Evolutionary conservation across 2,329 filamentous ascomycete species (phyloP), one percentile per base, ranked within the genome.

Genomic region (Onygena corvina): DNA sequence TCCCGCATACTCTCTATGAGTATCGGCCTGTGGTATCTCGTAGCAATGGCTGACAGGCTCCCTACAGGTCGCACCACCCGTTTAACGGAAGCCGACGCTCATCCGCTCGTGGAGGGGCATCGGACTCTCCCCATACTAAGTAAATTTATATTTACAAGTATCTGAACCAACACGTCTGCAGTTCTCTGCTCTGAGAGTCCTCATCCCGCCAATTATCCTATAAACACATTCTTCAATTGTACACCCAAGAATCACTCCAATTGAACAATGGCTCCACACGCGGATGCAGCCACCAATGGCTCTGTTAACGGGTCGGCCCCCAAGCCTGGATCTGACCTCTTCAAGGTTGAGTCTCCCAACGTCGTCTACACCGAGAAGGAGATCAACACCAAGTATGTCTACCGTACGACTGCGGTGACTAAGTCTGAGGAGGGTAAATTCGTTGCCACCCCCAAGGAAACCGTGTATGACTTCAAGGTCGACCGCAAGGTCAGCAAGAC

Each of bases 71-170:
- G 71, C 88, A 95, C 75, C 84, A 94, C 80, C 86, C 88, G 77
- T 94, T 88, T 82, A 89, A 90, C 79, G 84, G 84, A 81, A 84
- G 80, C 84, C 87, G 86, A 79, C 89, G 87, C 79, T 86, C 86
- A 79, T 82, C 86, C 74, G 81, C 84, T 70, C 80, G 83, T 70
- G 88, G 86, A 74, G 81, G 83, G 74, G 79, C 85, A 81, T 81
- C 76, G 71, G 77, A 77, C 67, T 69, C 70, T 62, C 68, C 71
- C 54, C 65, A 67, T 59, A 63, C 64, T 54, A 65, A 64, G 61
- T 75, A 74, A 70, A 67, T 58, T 49, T 47, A 53, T 11, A n/a
- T 31, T 21, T 46, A n/a, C 12, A 11, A n/a, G 25, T 21, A 46
- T 45, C 48, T 48, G 47, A 48, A 51, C 47, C 12, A 27, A 11